A percentile compares a stretch with the other conserved stretches of the same genome.
Evolutionary conservation across 148 eudicot species (phyloP).

Genomic region (Nepenthes gracilis): DNA sequence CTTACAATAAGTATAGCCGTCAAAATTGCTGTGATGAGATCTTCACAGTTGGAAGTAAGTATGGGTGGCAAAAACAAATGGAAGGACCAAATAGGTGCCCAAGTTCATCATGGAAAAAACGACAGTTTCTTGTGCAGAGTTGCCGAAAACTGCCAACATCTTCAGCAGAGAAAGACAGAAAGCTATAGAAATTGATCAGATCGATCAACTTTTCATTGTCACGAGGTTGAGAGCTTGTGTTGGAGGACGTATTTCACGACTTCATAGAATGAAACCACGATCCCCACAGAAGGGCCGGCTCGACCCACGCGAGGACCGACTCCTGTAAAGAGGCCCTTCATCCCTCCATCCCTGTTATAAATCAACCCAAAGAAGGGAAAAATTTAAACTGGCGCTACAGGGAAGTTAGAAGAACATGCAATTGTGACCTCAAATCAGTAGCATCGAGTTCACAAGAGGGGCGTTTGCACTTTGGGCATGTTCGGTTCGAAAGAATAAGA

Average conservation of each 20-base stretch:
- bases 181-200: not conserved
- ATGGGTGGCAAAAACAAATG: too few relatives aligned
- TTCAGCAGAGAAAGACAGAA: not conserved
- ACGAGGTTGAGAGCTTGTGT: conserved; percentile 28
- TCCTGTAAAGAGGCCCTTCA: conserved; percentile 80
- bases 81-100: too few relatives aligned
- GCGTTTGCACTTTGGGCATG: too few relatives aligned
- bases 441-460: too few relatives aligned
- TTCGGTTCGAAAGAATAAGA: too few relatives aligned
- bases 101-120: too few relatives aligned
- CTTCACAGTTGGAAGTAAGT: too few relatives aligned
- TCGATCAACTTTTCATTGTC: not conserved
- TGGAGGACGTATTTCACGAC: conserved; percentile 72
- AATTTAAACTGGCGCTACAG: not conserved
- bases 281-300: conserved; percentile 95
- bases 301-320: conserved; percentile 92
- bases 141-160: not conserved
- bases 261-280: conserved; percentile 89
- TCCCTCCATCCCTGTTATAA: conserved; percentile 61
- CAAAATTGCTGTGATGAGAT: too few relatives aligned
- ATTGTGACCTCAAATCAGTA: too few relatives aligned
- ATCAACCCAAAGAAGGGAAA: not conserved
- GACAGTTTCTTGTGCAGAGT: not conserved
- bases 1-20: too few relatives aligned
- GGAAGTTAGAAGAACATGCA: not conserved